Evolutionary conservation across 306 rosid genomes (phyloP).

Genomic region (Hylodesmum podocarpum): DNA sequence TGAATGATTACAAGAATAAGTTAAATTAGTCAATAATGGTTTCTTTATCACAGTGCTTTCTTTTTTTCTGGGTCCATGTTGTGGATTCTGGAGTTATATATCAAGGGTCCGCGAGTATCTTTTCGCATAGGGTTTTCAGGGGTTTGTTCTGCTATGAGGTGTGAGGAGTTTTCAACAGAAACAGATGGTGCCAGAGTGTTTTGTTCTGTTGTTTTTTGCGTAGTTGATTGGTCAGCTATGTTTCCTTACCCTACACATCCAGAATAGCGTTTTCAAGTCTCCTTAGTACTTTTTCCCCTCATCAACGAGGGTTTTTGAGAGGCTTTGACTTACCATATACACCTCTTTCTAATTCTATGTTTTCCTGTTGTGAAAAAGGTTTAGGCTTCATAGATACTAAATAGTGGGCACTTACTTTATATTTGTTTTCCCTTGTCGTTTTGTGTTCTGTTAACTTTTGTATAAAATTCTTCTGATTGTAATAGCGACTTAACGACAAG

Average conservation of each 20-base stretch:
- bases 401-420: constrained; percentile 1
- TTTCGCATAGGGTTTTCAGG: background rate
- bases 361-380: constrained; percentile 29
- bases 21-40: background rate
- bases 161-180: constrained; percentile 22
- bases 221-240: constrained; percentile 47
- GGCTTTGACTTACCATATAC: constrained; percentile 29
- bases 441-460: background rate
- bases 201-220: constrained; percentile 34
- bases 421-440: constrained; percentile 24
- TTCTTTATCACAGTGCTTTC: constrained; percentile 20
- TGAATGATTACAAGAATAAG: constrained; percentile 19
- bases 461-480: constrained; percentile 25
- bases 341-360: constrained; percentile 30
- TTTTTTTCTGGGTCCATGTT: constrained; percentile 19
- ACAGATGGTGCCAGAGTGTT: constrained; percentile 14
- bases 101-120: constrained; percentile 23
- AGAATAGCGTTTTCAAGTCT: constrained; percentile 13
- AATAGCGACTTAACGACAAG: constrained; percentile 1
- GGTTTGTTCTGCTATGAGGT: constrained; percentile 29
- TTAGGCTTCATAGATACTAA: background rate
- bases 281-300: background rate
- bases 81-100: constrained; percentile 26
- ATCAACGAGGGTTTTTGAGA: constrained; percentile 29
- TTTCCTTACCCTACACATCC: constrained; percentile 45